Conservation (phyloP, 139 green algal genomes). For the Picochlorum sp. region DNA sequence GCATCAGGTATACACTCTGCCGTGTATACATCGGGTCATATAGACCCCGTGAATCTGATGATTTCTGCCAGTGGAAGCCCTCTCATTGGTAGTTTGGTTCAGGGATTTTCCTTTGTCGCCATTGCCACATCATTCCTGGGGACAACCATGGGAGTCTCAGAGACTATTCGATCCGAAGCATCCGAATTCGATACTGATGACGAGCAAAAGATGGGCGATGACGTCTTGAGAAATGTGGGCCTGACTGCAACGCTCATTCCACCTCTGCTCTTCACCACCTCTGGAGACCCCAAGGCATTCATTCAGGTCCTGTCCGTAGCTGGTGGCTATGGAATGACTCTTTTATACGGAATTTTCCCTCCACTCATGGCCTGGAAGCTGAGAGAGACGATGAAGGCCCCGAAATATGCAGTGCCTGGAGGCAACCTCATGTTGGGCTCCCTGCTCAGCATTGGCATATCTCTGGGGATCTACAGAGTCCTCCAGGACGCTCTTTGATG, state of each 20-base stretch:
- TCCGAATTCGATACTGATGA: constrained; percentile 16
- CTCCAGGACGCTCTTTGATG: too few species aligned
- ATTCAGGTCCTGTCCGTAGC: constrained; percentile 23
- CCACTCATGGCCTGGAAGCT: constrained; percentile 53
- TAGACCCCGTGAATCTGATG: neutral
- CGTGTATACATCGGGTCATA: neutral
- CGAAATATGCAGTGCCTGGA: neutral
- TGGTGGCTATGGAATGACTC: constrained; percentile 42
- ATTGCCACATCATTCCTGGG: constrained; percentile 60
- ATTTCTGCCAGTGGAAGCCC: neutral
- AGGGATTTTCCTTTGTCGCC: constrained; percentile 50
- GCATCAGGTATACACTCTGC: neutral
- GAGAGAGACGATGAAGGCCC: constrained; percentile 7
- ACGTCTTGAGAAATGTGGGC: neutral
- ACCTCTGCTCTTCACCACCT: constrained; percentile 32
- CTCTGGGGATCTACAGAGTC: neutral
- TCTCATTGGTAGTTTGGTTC: constrained; percentile 31
- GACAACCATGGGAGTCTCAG: constrained; percentile 37
- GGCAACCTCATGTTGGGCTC: constrained; percentile 15
- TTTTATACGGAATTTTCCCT: constrained; percentile 58
- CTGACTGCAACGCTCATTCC: constrained; percentile 25
- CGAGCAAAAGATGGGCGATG: constrained; percentile 26
- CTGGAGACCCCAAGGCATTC: constrained; percentile 41
- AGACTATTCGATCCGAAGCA: constrained; percentile 34
- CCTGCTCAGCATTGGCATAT: constrained; percentile 2